Conservation (phyloP, 192 early-diverging fungal species). For the Umbelopsis vinacea region DNA sequence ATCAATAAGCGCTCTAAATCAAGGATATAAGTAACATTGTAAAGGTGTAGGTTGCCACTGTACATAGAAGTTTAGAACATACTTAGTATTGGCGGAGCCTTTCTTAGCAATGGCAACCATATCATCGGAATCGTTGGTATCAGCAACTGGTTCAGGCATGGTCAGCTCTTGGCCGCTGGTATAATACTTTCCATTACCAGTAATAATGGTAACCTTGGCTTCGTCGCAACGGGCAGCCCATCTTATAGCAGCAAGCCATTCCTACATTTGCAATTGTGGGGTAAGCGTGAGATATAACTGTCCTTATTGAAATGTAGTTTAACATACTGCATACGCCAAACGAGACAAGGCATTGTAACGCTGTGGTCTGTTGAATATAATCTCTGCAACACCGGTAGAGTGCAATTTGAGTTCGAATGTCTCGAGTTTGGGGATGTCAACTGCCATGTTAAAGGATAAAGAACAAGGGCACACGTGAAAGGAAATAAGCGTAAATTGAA, state of each 20-base stretch:
- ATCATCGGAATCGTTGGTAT: not conserved
- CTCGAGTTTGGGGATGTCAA: slow-evolving; percentile 39
- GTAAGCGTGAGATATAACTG: not conserved
- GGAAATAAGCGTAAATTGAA: not conserved
- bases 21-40: not conserved
- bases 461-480: slow-evolving; percentile 2
- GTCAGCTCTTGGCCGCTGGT: slow-evolving; percentile 56
- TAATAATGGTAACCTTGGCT: slow-evolving; percentile 59
- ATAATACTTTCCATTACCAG: slow-evolving; percentile 64
- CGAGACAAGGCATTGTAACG: slow-evolving; percentile 59
- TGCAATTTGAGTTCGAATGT: slow-evolving; percentile 46
- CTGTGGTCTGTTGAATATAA: slow-evolving; percentile 63
- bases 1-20: slow-evolving; percentile 9
- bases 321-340: slow-evolving; percentile 48
- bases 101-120: not conserved
- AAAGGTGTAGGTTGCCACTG: not conserved
- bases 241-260: slow-evolving; percentile 62
- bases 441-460: slow-evolving; percentile 6
- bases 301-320: not conserved
- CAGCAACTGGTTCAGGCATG: slow-evolving; percentile 14
- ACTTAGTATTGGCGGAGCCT: slow-evolving; percentile 31
- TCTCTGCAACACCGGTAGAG: slow-evolving; percentile 57
- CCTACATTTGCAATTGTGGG: slow-evolving; percentile 17
- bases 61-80: not conserved
- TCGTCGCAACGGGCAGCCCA: slow-evolving; percentile 46